phyloP scores from a whole-genome alignment of 345 rosid genomes.

The Nephelium lappaceum region DNA sequence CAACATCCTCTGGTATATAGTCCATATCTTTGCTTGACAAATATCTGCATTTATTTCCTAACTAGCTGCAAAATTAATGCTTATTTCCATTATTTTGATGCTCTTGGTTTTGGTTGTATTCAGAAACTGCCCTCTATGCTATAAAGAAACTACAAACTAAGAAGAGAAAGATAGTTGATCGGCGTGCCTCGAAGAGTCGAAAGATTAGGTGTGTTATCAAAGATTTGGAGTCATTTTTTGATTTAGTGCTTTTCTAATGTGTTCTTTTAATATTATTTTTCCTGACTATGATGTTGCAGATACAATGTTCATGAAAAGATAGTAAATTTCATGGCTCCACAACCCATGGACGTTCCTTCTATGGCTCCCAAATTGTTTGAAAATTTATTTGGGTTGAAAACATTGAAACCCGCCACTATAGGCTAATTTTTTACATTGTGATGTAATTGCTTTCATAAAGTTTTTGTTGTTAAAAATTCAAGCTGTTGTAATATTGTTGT shows the following conservation, averaged over 20 bases:
- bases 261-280: not conserved
- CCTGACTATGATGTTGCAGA: slow-evolving; percentile 34
- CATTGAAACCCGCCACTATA: slow-evolving; percentile 29
- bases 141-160: slow-evolving; percentile 70
- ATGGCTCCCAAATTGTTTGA: slow-evolving; percentile 79
- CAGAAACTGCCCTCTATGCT: slow-evolving; percentile 79
- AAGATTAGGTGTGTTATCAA: slow-evolving; percentile 65
- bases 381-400: slow-evolving; percentile 75
- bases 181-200: slow-evolving; percentile 87
- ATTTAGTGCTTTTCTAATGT: not conserved
- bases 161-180: slow-evolving; percentile 86
- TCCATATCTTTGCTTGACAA: not conserved
- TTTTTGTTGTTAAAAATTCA: not conserved
- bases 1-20: slow-evolving; percentile 60
- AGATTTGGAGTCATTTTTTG: not conserved
- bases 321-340: slow-evolving; percentile 85
- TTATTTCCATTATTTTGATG: not conserved
- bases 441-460: not conserved
- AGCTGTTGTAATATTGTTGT: not conserved
- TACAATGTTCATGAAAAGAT: slow-evolving; percentile 81
- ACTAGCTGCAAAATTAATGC: not conserved
- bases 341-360: slow-evolving; percentile 55
- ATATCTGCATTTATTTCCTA: not conserved
- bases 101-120: slow-evolving; percentile 9
- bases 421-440: slow-evolving; percentile 8